phyloP scores from a whole-genome alignment of 768 basidiomycete genomes.

The Crucibulum laeve region DNA sequence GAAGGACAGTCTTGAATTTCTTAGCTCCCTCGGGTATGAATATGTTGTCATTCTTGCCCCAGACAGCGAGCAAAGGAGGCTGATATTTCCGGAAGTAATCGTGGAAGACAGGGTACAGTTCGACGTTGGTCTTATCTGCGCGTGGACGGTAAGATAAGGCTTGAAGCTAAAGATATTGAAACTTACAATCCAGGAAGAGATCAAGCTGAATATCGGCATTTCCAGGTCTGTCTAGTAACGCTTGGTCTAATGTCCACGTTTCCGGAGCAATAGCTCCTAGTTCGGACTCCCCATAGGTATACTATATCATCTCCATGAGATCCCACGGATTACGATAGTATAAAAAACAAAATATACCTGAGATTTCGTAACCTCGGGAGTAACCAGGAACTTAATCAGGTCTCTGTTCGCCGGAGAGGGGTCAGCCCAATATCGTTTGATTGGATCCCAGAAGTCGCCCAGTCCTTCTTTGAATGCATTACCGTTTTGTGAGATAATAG shows the following conservation, averaged over 20 bases:
- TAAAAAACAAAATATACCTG: neutral
- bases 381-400: neutral
- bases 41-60: conserved; percentile 42
- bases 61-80: conserved; percentile 39
- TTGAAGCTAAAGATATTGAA: neutral
- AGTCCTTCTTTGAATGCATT: conserved; percentile 44
- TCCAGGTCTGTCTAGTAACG: conserved; percentile 31
- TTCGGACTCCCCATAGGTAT: conserved; percentile 28
- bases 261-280: conserved; percentile 31
- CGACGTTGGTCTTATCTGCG: conserved; percentile 36
- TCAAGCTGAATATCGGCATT: conserved; percentile 39
- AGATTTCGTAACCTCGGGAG: neutral
- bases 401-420: conserved; percentile 4
- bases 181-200: conserved; percentile 27
- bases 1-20: conserved; percentile 34
- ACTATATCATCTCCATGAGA: conserved; percentile 8
- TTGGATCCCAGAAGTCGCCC: conserved; percentile 31
- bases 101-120: conserved; percentile 40
- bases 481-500: conserved; percentile 44
- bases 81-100: conserved; percentile 32
- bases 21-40: conserved; percentile 41
- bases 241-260: conserved; percentile 37
- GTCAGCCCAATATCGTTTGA: conserved; percentile 27
- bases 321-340: neutral
- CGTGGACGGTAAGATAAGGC: neutral